These are phyloP conservation scores for Gentiana dahurica DNA, from an alignment of 257 asterid genomes.

Conservation along the genomic window DNA sequence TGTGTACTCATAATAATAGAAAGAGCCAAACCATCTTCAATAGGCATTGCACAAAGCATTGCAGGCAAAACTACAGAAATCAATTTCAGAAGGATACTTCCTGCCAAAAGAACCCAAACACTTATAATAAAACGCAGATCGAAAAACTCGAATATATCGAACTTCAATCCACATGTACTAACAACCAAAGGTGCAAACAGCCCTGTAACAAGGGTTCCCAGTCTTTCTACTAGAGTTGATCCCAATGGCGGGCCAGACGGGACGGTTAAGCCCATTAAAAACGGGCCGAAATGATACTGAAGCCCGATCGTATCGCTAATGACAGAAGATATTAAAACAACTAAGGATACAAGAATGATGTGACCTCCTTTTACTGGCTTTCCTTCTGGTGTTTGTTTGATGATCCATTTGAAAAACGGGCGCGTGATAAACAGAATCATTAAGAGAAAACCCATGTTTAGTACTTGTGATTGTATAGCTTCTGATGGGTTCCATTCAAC, in stretches of 20 bases:
- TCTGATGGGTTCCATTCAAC: slow-evolving; percentile 1
- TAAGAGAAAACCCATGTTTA: slow-evolving; percentile 17
- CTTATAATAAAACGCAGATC: slow-evolving; percentile 21
- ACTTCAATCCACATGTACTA: slow-evolving; percentile 48
- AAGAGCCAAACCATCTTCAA: slow-evolving; percentile 53
- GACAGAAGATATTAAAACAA: slow-evolving; percentile 33
- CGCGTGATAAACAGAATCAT: slow-evolving; percentile 38
- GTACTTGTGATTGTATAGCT: slow-evolving; percentile 19
- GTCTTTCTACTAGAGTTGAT: slow-evolving; percentile 43
- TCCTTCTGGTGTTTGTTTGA: slow-evolving; percentile 49
- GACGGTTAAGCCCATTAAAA: slow-evolving; percentile 46
- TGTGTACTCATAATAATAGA: slow-evolving; percentile 48
- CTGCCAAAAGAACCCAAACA: slow-evolving; percentile 12
- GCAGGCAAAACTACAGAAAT: slow-evolving; percentile 32
- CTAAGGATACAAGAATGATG: slow-evolving; percentile 24
- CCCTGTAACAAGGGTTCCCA: slow-evolving; percentile 49
- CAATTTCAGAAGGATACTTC: slow-evolving; percentile 19
- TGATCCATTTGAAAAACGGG: slow-evolving; percentile 39
- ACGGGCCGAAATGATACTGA: slow-evolving; percentile 53
- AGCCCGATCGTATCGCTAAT: slow-evolving; percentile 47
- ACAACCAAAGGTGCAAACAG: slow-evolving; percentile 50
- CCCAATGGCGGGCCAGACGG: slow-evolving; percentile 80
- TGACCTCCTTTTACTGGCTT: slow-evolving; percentile 36
- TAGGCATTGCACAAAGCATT: slow-evolving; percentile 37
- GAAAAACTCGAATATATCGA: slow-evolving; percentile 27